Evolutionary conservation across 208 protist genomes (phyloP), one percentile per base, ranked within the genome.

Genomic region (Porcisia deanei): DNA sequence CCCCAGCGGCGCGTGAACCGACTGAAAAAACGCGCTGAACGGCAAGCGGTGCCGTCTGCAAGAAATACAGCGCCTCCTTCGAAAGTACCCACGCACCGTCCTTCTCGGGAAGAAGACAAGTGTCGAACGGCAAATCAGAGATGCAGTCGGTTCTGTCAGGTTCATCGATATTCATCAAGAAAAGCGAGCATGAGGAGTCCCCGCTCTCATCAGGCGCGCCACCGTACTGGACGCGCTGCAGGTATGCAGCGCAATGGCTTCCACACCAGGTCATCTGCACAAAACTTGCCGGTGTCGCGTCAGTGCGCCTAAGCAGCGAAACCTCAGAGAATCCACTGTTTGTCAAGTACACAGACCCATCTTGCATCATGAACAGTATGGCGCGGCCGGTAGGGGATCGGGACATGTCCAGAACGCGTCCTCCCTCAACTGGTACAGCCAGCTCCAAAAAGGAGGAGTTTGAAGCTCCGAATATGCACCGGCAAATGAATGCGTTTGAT

Each of bases 1-100:
- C 89, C 59, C 85, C 85, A 52, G 81, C 77, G 6, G 87, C 83
- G 10, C 86, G 81, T 6, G 91, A 94, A 7, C 86, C 89, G 0
- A 91, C 84, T 54, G 89, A 88, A 80, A 96, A 96, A 71, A 96
- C 88, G 53, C 82, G 89, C 70, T 82, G 83, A 34, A 72, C 85
- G 30, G 86, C 79, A 25, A 37, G 76, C 16, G 85, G 61, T 18
- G 91, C 85, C 0, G 88, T 80, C 67, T 96, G 89, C 73, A 96
- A 65, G 86, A 96, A 92, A 66, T 85, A 89, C 57, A 92, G 85
- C n/a, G 65, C 64, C 7, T 80, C 61, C n/a, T 54, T 73, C 34
- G 84, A 88, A 20, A 94, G 60, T 25, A 91, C 80, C 54, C 87
- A 86, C 43, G 87, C 75, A 18, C 91, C 91, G 79, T 96, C 91